A percentile compares a stretch with the other conserved stretches of the same genome.
These are phyloP conservation scores for Raphanus hybrid DNA, from an alignment of 441 rosid genomes.

Conservation along the genomic window DNA sequence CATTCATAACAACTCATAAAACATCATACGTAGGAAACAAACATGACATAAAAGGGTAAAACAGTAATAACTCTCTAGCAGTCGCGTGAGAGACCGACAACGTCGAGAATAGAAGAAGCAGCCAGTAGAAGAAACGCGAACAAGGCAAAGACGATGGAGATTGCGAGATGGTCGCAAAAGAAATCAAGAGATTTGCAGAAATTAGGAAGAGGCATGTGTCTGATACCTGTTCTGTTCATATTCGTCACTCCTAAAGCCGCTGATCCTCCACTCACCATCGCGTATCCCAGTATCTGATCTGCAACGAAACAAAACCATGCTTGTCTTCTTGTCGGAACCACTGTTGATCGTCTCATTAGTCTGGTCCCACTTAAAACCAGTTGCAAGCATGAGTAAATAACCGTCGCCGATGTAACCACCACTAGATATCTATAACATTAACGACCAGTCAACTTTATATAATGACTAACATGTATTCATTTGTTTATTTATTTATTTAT, in stretches of 20 bases:
- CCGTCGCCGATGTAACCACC: conserved; percentile 63
- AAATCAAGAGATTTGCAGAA: no score
- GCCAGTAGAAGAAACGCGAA: no score
- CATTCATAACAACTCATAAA: no score
- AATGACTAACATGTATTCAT: no score
- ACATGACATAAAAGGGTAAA: not conserved
- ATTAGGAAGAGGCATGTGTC: no score
- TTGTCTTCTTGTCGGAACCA: conserved; percentile 61
- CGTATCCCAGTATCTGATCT: conserved; percentile 80
- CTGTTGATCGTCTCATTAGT: conserved; percentile 53
- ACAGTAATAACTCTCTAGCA: no score
- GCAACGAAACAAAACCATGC: conserved; percentile 74
- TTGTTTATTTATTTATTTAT: no score
- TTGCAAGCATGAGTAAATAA: conserved; percentile 62
- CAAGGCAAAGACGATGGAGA: no score
- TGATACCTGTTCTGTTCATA: conserved; percentile 66
- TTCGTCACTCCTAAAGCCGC: conserved; percentile 79
- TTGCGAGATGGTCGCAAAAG: no score
- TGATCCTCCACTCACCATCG: conserved; percentile 75
- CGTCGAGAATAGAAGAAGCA: no score
- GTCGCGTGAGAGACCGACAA: no score
- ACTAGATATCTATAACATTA: conserved; percentile 60
- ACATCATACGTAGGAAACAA: no score
- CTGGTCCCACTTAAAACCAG: conserved; percentile 52
- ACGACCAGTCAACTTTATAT: not conserved